These are phyloP conservation scores for Ephemerocybe angulata DNA, from an alignment of 768 basidiomycete genomes.

Conservation along the genomic window DNA sequence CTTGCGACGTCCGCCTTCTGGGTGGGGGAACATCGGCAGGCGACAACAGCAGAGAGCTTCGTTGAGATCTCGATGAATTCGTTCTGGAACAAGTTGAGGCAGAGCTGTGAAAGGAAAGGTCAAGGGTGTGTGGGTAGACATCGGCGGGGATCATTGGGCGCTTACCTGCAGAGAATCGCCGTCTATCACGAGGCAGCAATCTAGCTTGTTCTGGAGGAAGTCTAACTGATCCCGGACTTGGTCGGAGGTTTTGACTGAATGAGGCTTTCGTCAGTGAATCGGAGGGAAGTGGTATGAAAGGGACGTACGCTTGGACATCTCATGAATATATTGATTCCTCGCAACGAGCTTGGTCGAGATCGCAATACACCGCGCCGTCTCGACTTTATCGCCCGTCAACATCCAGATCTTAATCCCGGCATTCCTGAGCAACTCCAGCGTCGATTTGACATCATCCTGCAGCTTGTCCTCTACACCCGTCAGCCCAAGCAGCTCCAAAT, in stretches of 20 bases:
- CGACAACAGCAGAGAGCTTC: constrained; percentile 93
- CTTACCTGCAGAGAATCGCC: constrained; percentile 89
- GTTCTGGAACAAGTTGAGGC: constrained; percentile 82
- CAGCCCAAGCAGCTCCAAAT: constrained; percentile 86
- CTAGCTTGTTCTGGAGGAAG: constrained; percentile 89
- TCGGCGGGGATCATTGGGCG: background rate
- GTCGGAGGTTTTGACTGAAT: constrained; percentile 76
- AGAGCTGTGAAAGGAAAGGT: constrained; percentile 61
- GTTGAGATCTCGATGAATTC: constrained; percentile 97
- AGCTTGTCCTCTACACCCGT: constrained; percentile 99
- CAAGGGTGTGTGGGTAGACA: no score
- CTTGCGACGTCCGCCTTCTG: constrained; percentile 98
- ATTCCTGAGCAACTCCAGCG: constrained; percentile 88
- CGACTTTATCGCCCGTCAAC: constrained; percentile 98
- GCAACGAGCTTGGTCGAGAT: constrained; percentile 96
- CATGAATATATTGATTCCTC: constrained; percentile 95
- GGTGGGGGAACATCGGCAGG: constrained; percentile 96
- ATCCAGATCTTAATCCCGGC: constrained; percentile 99
- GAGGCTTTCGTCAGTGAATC: constrained; percentile 1
- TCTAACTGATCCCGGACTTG: constrained; percentile 86
- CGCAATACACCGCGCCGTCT: constrained; percentile 97
- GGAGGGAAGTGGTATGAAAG: constrained; percentile 2
- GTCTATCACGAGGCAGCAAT: constrained; percentile 97
- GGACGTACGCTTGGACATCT: constrained; percentile 82
- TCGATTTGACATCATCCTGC: constrained; percentile 94